Percentiles rank a stretch among this genome's conserved stretches.
Evolutionary conservation across 2,329 filamentous ascomycete genomes (phyloP).

Genomic region (Fusarium equiseti): DNA sequence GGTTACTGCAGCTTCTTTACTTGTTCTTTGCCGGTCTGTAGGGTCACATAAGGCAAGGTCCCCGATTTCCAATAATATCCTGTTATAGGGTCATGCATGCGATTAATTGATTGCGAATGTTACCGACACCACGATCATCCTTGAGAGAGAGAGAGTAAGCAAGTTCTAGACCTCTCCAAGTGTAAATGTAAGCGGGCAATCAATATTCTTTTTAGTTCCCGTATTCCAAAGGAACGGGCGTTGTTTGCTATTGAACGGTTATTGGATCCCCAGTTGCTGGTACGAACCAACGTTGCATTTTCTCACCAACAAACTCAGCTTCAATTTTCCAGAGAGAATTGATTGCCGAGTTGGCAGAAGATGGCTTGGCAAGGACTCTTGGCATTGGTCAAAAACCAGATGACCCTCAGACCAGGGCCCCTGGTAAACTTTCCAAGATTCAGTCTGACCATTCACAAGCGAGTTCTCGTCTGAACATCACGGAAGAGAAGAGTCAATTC

Average conservation of each 20-base stretch:
- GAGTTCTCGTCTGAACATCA: slow-evolving; percentile 26
- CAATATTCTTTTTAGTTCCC: slow-evolving; percentile 22
- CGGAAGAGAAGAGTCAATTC: not conserved
- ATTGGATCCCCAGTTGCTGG: slow-evolving; percentile 17
- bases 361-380: slow-evolving; percentile 18
- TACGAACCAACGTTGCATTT: slow-evolving; percentile 23
- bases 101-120: slow-evolving; percentile 15
- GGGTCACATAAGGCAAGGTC: slow-evolving; percentile 17
- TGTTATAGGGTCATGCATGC: slow-evolving; percentile 1
- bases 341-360: slow-evolving; percentile 22
- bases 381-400: slow-evolving; percentile 8
- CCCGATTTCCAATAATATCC: slow-evolving; percentile 14
- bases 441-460: slow-evolving; percentile 31
- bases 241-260: slow-evolving; percentile 1
- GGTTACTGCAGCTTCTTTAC: slow-evolving; percentile 10
- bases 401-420: slow-evolving; percentile 19
- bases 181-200: slow-evolving; percentile 2
- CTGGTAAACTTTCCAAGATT: slow-evolving; percentile 19
- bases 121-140: slow-evolving; percentile 24
- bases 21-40: slow-evolving; percentile 8
- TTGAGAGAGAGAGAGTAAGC: not conserved
- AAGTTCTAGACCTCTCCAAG: not conserved
- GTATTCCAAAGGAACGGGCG: slow-evolving; percentile 1
- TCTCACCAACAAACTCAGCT: slow-evolving; percentile 8
- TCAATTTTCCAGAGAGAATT: slow-evolving; percentile 3